Conservation (phyloP, 495 filamentous ascomycete genomes). For the Cladorrhinum samala region DNA sequence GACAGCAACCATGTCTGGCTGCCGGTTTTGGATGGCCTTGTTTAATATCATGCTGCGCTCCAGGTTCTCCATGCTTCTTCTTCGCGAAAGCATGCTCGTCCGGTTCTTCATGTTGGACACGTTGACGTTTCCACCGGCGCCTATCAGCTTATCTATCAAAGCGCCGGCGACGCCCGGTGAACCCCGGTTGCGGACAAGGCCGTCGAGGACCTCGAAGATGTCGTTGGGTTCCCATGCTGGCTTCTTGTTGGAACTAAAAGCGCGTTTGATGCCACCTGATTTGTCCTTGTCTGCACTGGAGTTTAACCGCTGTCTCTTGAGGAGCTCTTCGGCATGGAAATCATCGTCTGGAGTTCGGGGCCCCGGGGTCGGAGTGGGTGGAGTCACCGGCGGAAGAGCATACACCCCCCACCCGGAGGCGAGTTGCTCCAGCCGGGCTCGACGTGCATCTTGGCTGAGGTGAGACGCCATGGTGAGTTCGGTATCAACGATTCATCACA, state of each 20-base stretch:
- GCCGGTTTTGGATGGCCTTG: slow-evolving; percentile 39
- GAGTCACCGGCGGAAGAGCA: slow-evolving; percentile 19
- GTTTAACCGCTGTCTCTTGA: slow-evolving; percentile 34
- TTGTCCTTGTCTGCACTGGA: slow-evolving; percentile 27
- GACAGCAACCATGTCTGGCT: slow-evolving; percentile 43
- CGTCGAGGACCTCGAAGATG: slow-evolving; percentile 38
- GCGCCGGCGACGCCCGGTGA: slow-evolving; percentile 42
- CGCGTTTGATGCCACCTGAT: slow-evolving; percentile 32
- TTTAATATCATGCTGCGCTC: slow-evolving; percentile 39
- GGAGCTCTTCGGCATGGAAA: slow-evolving; percentile 36
- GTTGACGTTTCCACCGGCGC: slow-evolving; percentile 38
- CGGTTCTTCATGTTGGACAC: slow-evolving; percentile 32
- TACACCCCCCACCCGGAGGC: slow-evolving; percentile 32
- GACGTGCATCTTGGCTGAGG: slow-evolving; percentile 24
- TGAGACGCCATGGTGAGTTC: slow-evolving; percentile 12
- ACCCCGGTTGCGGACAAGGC: slow-evolving; percentile 36
- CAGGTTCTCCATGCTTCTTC: slow-evolving; percentile 38
- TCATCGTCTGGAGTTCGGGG: slow-evolving; percentile 37
- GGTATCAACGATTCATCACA: not conserved
- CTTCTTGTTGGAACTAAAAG: slow-evolving; percentile 41
- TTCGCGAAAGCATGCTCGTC: slow-evolving; percentile 34
- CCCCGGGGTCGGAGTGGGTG: slow-evolving; percentile 14
- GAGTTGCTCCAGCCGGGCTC: slow-evolving; percentile 31
- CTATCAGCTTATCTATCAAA: slow-evolving; percentile 37
- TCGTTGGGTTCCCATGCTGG: slow-evolving; percentile 41